Percentiles rank a stretch among this genome's conserved stretches.
Conservation (phyloP, 768 basidiomycete species). For the Leccinum obscurum region DNA sequence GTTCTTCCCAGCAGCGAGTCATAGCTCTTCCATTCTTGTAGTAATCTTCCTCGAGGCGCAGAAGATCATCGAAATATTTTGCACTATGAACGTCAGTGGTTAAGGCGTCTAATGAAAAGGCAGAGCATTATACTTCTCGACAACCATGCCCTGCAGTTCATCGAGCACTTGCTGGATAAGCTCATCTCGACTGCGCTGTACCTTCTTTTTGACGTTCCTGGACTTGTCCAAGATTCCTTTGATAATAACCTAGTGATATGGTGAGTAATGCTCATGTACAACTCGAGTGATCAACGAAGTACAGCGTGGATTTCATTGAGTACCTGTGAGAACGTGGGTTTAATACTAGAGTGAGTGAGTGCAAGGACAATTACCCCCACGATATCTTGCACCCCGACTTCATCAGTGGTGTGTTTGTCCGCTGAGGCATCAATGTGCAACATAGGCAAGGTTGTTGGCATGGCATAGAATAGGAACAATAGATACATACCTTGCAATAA, state of each 20-base stretch:
- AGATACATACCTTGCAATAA: conserved; percentile 6
- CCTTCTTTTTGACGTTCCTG: conserved; percentile 45
- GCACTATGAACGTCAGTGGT: conserved; percentile 36
- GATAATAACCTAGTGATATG: conserved; percentile 44
- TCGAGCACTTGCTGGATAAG: conserved; percentile 48
- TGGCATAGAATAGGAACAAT: not conserved
- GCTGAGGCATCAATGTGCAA: not conserved
- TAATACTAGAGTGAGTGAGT: not conserved
- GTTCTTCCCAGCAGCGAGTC: conserved; percentile 41
- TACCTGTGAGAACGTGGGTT: conserved; percentile 35
- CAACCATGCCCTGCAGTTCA: conserved; percentile 44
- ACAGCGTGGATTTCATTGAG: conserved; percentile 53
- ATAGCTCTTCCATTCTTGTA: conserved; percentile 42
- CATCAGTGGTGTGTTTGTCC: conserved; percentile 4
- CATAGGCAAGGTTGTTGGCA: not conserved
- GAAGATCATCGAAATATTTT: conserved; percentile 50
- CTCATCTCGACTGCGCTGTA: conserved; percentile 43
- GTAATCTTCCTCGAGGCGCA: conserved; percentile 58
- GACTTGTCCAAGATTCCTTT: conserved; percentile 49
- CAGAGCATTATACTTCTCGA: conserved; percentile 23
- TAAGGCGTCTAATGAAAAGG: conserved; percentile 2
- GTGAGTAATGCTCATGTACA: conserved; percentile 17
- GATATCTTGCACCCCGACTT: conserved; percentile 36
- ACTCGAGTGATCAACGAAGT: not conserved
- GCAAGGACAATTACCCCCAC: conserved; percentile 38